These are phyloP conservation scores for Annulohypoxylon bovei DNA, from an alignment of 495 filamentous ascomycete genomes.

Conservation along the genomic window DNA sequence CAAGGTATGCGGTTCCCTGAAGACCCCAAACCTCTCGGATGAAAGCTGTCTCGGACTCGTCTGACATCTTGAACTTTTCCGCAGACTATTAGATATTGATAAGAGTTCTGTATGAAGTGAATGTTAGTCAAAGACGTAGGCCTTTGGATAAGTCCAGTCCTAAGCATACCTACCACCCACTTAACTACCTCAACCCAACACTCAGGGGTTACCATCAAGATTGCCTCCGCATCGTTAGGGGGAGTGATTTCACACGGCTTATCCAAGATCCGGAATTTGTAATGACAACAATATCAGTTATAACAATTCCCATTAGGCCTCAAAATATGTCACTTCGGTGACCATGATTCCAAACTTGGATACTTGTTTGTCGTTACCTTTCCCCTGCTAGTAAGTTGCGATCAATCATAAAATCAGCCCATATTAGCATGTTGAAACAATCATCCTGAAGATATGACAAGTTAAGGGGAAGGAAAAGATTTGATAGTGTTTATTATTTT, in stretches of 20 bases:
- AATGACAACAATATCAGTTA: background rate
- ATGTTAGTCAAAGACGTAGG: background rate
- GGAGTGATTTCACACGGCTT: background rate
- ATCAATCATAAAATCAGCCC: slow-evolving; percentile 8
- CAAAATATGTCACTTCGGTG: background rate
- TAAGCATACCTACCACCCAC: background rate
- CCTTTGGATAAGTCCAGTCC: background rate
- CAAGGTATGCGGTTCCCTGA: slow-evolving; percentile 43
- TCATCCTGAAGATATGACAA: background rate
- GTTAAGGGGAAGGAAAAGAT: background rate
- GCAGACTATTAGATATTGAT: background rate
- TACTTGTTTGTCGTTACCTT: background rate
- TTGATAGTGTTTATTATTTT: background rate
- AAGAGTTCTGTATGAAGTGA: background rate
- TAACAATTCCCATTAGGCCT: background rate
- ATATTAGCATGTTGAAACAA: slow-evolving; percentile 6
- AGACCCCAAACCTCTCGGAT: slow-evolving; percentile 46
- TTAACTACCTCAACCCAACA: slow-evolving; percentile 11
- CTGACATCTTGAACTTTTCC: background rate
- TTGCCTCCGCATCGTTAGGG: background rate
- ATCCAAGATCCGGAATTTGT: background rate
- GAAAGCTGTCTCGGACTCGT: slow-evolving; percentile 27
- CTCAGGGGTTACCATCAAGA: slow-evolving; percentile 1
- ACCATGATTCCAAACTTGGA: background rate
- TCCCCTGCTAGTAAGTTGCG: slow-evolving; percentile 6